These are phyloP conservation scores for Fusarium tupiense DNA, from an alignment of 2,329 filamentous ascomycete species.

Conservation along the genomic window DNA sequence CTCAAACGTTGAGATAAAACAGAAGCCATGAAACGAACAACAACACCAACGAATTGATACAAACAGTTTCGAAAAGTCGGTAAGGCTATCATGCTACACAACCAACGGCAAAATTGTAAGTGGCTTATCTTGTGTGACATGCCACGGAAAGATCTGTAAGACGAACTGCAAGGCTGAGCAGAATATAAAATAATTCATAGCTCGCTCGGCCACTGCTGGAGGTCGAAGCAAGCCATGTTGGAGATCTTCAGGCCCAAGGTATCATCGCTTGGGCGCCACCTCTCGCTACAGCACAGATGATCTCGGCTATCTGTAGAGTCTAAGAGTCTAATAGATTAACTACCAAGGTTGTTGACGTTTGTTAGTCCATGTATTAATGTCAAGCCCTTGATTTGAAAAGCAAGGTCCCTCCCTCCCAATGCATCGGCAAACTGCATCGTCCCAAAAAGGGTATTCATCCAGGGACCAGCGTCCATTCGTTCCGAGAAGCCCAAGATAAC, in stretches of 20 bases:
- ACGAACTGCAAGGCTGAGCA: conserved; percentile 14
- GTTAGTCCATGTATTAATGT: neutral
- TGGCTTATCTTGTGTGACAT: neutral
- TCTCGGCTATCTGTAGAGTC: neutral
- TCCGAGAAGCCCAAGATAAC: neutral
- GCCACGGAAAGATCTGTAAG: neutral
- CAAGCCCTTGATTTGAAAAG: neutral
- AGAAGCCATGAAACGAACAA: neutral
- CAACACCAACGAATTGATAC: neutral
- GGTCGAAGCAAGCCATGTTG: neutral
- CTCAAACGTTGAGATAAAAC: neutral
- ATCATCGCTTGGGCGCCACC: neutral
- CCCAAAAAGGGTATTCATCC: conserved; percentile 7
- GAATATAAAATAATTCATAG: neutral
- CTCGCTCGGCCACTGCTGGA: neutral
- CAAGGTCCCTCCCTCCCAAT: neutral
- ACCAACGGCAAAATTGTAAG: neutral
- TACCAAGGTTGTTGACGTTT: neutral
- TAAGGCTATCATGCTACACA: neutral
- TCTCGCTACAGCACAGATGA: neutral
- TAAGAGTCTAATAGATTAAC: neutral
- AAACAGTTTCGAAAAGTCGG: neutral
- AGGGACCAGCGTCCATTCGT: neutral
- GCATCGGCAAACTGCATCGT: conserved; percentile 13
- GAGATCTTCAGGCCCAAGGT: neutral